These are phyloP conservation scores for Mycena polygramma DNA, from an alignment of 768 basidiomycete species.

Conservation along the genomic window DNA sequence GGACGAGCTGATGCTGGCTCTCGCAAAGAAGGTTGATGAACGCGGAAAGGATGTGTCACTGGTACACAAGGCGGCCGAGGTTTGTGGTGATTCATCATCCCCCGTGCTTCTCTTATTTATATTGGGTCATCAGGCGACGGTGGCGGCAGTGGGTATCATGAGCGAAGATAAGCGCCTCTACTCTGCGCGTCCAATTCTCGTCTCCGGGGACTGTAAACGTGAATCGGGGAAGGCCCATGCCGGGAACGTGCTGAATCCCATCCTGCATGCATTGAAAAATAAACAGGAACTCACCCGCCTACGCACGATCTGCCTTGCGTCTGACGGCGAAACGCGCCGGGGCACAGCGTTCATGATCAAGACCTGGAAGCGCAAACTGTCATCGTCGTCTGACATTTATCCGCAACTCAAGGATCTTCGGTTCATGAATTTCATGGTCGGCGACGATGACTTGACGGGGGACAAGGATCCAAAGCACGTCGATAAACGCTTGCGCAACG, in stretches of 20 bases:
- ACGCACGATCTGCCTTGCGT: constrained; percentile 39
- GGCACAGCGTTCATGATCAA: constrained; percentile 39
- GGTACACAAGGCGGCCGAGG: constrained; percentile 7
- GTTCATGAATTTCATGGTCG: constrained; percentile 21
- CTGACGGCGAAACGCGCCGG: constrained; percentile 44
- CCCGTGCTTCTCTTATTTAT: background rate
- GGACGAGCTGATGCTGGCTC: constrained; percentile 27
- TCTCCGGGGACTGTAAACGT: constrained; percentile 48
- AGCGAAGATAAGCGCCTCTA: constrained; percentile 43
- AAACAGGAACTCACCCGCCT: constrained; percentile 32
- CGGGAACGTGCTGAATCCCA: constrained; percentile 15
- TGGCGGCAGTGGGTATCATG: constrained; percentile 45
- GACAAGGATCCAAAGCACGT: constrained; percentile 46
- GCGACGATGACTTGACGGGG: background rate
- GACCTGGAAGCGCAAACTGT: constrained; percentile 30
- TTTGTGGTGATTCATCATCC: background rate
- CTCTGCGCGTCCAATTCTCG: constrained; percentile 40
- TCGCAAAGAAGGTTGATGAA: background rate
- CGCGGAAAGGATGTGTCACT: background rate
- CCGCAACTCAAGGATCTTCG: constrained; percentile 33
- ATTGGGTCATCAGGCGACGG: constrained; percentile 40
- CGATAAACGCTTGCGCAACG: constrained; percentile 48
- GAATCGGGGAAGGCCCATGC: constrained; percentile 44
- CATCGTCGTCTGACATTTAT: constrained; percentile 30
- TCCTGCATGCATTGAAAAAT: background rate